Evolutionary conservation across 2,329 filamentous ascomycete species (phyloP), one percentile per base, ranked within the genome.

Genomic region (Pseudogymnoascus pannorum): DNA sequence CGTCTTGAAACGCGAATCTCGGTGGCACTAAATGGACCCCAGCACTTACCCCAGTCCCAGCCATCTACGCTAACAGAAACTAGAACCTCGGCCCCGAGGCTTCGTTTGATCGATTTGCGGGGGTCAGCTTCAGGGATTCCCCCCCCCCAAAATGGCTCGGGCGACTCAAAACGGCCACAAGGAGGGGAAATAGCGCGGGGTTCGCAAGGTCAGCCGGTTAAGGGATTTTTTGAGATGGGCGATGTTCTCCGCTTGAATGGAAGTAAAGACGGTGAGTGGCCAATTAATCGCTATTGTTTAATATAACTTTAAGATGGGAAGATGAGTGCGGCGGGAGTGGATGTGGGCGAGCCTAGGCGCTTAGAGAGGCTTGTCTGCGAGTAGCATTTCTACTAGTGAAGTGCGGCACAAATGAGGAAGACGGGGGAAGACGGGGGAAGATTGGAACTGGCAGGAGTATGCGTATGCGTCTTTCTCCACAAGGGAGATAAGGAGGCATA

Each of bases 71-170:
- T 54, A 54, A 54, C 9, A 31, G 9, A 4, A 54, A 54, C 48
- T 54, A 54, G 48, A 54, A 31, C 48, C 48, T 54, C 48, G 48
- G 48, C 26, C 48, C 48, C 48, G 48, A 54, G 48, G 48, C 26
- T 20, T 54, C 9, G 26, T 31, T 54, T 31, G n/a, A 31, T 54
- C 26, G 48, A 54, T 54, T 54, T 54, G 48, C 48, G n/a, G 26
- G 48, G 48, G 20, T 54, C 5, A 20, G 20, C 26, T 26, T 16
- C 48, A 54, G 16, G 9, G 31, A 51, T 9, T 4, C 16, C 16
- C 26, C 48, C 16, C 26, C 11, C n/a, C n/a, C 31, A 16, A 16
- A 31, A 54, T 54, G 48, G 26, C 16, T 14, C 9, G n/a, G 9
- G 26, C 48, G 26, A 31, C 9, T 54, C 9, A 54, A 54, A 54